Percentiles rank a stretch among this genome's conserved stretches.
phyloP scores from a whole-genome alignment of 2,329 filamentous ascomycete species.

The Nigrospora sphaerica region DNA sequence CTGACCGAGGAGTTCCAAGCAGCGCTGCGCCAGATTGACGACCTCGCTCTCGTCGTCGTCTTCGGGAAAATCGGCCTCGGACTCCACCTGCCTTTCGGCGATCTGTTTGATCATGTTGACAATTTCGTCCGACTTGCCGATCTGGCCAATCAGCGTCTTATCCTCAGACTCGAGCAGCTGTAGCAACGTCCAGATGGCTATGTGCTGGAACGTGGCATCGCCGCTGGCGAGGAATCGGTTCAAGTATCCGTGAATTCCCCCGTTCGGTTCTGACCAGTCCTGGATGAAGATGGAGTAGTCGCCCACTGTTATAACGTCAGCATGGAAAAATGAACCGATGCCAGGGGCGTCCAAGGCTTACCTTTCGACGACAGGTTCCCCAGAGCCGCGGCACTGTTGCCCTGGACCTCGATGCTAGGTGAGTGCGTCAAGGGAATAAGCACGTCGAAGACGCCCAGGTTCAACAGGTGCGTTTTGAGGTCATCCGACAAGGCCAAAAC shows the following conservation, averaged over 20 bases:
- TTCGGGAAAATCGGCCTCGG: conserved; percentile 69
- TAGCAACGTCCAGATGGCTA: conserved; percentile 95
- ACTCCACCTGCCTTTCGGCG: conserved; percentile 80
- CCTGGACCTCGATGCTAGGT: conserved; percentile 94
- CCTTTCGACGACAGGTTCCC: conserved; percentile 97
- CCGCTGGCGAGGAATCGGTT: conserved; percentile 88
- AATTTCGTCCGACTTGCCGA: conserved; percentile 84
- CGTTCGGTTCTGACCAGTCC: conserved; percentile 87
- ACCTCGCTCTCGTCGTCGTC: conserved; percentile 93
- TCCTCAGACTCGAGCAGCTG: conserved; percentile 96
- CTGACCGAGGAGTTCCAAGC: conserved; percentile 77
- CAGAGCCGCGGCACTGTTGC: conserved; percentile 91
- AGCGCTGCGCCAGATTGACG: conserved; percentile 82
- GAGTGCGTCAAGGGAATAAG: conserved; percentile 93
- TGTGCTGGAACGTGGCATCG: conserved; percentile 97
- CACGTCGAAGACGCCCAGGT: conserved; percentile 91
- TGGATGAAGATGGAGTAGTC: conserved; percentile 95
- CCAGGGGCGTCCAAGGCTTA: conserved; percentile 30
- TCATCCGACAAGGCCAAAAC: conserved; percentile 94
- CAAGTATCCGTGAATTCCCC: conserved; percentile 92
- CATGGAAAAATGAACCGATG: not conserved
- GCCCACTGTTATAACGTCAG: conserved; percentile 57
- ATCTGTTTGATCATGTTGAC: conserved; percentile 89
- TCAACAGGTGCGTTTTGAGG: conserved; percentile 83
- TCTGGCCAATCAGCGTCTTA: conserved; percentile 76